A percentile compares a stretch with the other conserved stretches of the same genome.
Conservation (phyloP, 106 monocot genomes). For the Chionographis japonica region DNA sequence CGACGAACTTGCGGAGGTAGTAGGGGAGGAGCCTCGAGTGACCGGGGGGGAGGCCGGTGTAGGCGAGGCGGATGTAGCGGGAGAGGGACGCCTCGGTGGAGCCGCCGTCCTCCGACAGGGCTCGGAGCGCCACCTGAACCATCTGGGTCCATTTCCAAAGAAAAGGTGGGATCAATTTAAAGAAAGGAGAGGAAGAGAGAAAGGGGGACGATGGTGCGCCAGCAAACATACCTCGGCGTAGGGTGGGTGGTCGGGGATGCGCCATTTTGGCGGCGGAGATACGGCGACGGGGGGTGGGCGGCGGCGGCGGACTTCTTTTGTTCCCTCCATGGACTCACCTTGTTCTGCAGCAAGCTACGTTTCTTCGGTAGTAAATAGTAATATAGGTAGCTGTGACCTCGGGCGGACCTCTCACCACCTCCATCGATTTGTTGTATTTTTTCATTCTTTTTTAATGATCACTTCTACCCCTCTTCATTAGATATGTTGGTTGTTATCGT, state of each 20-base stretch:
- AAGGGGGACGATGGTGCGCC: not conserved
- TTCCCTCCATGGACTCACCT: no score
- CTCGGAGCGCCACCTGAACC: conserved; percentile 13
- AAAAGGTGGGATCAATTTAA: not conserved
- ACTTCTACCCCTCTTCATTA: no score
- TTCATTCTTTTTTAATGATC: no score
- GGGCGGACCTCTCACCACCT: no score
- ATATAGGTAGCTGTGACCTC: no score
- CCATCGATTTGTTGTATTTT: no score
- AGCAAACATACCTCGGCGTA: conserved; percentile 17
- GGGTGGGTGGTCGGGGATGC: conserved; percentile 18
- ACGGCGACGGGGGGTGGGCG: not conserved
- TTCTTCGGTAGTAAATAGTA: no score
- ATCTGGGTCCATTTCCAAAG: not conserved
- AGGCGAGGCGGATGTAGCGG: conserved; percentile 7
- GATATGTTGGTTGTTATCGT: no score
- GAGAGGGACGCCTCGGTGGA: conserved; percentile 14
- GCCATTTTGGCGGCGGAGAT: not conserved
- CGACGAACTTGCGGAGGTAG: conserved; percentile 19
- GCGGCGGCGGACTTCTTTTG: no score
- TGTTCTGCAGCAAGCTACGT: no score
- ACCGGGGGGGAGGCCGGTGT: conserved; percentile 12
- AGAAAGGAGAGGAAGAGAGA: not conserved
- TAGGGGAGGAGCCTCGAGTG: conserved; percentile 20
- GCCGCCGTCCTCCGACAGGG: conserved; percentile 10